Conservation (phyloP, 768 basidiomycete genomes). For the Termitomyces sp. region DNA sequence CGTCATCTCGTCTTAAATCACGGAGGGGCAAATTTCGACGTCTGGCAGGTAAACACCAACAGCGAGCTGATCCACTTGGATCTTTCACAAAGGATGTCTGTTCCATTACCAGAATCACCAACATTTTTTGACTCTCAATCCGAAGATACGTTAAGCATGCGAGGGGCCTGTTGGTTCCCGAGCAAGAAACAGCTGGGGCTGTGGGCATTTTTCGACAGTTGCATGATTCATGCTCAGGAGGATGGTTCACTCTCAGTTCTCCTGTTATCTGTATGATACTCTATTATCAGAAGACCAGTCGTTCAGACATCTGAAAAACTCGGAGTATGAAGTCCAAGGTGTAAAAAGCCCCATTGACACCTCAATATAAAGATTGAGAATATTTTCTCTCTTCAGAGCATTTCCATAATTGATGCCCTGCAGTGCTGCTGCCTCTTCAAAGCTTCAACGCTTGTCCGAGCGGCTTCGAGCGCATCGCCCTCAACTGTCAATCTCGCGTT, state of each 20-base stretch:
- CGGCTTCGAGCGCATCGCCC: conserved; percentile 39
- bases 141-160: background rate
- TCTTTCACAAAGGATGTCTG: no score
- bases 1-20: background rate
- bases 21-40: background rate
- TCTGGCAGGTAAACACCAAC: no score
- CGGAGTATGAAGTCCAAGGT: background rate
- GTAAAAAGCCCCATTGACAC: background rate
- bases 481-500: conserved; percentile 49
- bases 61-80: no score
- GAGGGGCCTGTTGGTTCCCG: background rate
- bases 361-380: conserved; percentile 54
- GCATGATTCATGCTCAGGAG: no score
- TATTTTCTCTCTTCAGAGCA: conserved; percentile 52
- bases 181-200: no score
- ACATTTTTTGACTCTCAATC: no score
- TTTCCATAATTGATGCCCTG: conserved; percentile 59
- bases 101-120: no score
- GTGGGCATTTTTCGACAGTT: no score
- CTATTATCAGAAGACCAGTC: background rate
- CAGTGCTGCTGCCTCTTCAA: conserved; percentile 52
- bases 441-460: conserved; percentile 49
- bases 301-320: background rate
- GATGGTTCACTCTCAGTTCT: background rate
- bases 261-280: background rate